These are phyloP conservation scores for Solanum virginianum DNA, from an alignment of 257 asterid genomes.

Conservation along the genomic window DNA sequence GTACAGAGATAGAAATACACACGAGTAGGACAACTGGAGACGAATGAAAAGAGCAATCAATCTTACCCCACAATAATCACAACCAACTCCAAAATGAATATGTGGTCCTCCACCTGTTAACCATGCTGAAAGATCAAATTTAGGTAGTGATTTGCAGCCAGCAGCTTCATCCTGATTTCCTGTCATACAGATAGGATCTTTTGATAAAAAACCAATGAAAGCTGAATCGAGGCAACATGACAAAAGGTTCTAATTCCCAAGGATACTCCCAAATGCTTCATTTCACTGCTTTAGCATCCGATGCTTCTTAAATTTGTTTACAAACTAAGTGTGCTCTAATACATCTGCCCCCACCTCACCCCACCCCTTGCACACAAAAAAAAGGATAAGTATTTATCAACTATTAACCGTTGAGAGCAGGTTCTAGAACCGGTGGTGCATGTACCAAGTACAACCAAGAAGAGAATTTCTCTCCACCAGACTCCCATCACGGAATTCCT, in stretches of 20 bases:
- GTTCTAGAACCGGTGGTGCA: neutral
- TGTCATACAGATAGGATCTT: slow-evolving; percentile 10
- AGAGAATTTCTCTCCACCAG: neutral
- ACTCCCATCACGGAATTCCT: neutral
- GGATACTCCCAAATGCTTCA: neutral
- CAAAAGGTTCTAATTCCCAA: neutral
- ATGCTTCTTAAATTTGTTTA: neutral
- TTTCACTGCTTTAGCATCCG: neutral
- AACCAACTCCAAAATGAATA: slow-evolving; percentile 43
- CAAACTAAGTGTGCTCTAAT: neutral
- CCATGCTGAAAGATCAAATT: neutral
- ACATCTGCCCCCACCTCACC: neutral
- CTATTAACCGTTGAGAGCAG: neutral
- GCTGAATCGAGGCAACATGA: neutral
- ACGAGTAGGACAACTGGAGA: neutral
- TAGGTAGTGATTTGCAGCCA: neutral
- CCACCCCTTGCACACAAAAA: neutral
- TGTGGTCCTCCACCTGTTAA: slow-evolving; percentile 12
- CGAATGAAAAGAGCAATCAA: neutral
- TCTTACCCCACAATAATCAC: slow-evolving; percentile 79
- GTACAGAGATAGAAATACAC: neutral
- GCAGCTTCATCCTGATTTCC: slow-evolving; percentile 6
- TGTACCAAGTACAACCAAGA: neutral
- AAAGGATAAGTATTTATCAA: neutral
- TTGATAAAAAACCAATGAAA: neutral